Percentiles rank a stretch among this genome's conserved stretches.
These are phyloP conservation scores for Pyrenula aspistea DNA, from an alignment of 495 filamentous ascomycete species.

Conservation along the genomic window DNA sequence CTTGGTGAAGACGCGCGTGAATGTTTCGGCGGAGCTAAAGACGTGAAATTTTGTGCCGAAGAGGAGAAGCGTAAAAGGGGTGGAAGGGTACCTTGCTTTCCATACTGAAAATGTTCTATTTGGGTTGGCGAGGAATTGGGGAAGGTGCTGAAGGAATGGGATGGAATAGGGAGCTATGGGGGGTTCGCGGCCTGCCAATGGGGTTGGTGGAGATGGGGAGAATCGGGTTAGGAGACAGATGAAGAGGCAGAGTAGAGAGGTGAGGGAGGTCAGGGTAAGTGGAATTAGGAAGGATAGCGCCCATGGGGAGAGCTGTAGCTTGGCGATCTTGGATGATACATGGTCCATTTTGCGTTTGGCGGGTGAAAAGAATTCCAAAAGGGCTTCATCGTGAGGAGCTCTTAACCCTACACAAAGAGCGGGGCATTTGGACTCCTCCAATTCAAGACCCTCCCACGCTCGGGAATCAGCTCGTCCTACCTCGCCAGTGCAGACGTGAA, in stretches of 20 bases:
- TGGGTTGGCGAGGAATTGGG: slow-evolving; percentile 2
- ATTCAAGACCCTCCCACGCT: too few species aligned
- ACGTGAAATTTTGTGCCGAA: slow-evolving; percentile 5
- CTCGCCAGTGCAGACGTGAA: too few species aligned
- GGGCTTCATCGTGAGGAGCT: too few species aligned
- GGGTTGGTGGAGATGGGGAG: neutral
- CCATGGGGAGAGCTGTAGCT: neutral
- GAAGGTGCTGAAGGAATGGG: slow-evolving; percentile 4
- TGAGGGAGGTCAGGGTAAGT: neutral
- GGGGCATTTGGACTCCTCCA: too few species aligned
- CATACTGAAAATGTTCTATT: neutral
- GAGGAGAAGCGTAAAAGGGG: slow-evolving; percentile 2
- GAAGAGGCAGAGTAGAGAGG: neutral
- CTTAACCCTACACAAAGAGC: too few species aligned
- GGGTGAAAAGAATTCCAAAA: too few species aligned
- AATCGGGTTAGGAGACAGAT: neutral
- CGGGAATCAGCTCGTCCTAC: too few species aligned
- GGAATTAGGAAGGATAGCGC: neutral
- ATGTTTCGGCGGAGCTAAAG: slow-evolving; percentile 2
- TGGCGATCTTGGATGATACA: neutral
- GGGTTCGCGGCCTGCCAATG: slow-evolving; percentile 1
- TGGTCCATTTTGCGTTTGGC: neutral
- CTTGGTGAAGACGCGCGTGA: slow-evolving; percentile 1
- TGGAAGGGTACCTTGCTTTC: neutral
- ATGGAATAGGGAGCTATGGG: slow-evolving; percentile 3